Evolutionary conservation across 768 basidiomycete species (phyloP).

Genomic region (Boletus tylopilopsis): DNA sequence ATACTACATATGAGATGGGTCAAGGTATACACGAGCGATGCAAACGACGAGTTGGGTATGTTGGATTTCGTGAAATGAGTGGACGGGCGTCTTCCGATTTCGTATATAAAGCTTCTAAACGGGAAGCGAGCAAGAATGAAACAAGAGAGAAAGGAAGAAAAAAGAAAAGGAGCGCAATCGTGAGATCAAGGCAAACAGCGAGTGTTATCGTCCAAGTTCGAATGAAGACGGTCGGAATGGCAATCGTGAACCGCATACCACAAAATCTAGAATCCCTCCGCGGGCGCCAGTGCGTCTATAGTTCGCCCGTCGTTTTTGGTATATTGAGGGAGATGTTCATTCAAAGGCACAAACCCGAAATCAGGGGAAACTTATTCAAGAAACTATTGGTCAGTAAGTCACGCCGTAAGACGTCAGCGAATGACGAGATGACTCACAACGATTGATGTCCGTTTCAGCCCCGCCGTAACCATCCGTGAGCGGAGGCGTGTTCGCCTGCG

Average conservation of each 20-base stretch:
- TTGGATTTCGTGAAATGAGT: constrained; percentile 33
- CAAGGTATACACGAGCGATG: constrained; percentile 39
- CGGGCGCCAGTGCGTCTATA: constrained; percentile 33
- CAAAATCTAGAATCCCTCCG: constrained; percentile 29
- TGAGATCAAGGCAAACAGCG: constrained; percentile 27
- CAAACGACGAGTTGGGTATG: constrained; percentile 34
- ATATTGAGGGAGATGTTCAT: constrained; percentile 69
- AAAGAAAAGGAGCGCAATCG: constrained; percentile 33
- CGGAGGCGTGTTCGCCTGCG: constrained; percentile 80
- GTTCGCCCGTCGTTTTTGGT: constrained; percentile 52
- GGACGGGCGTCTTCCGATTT: constrained; percentile 34
- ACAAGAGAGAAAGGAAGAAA: neutral
- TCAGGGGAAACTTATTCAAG: constrained; percentile 66
- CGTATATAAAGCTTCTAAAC: constrained; percentile 28
- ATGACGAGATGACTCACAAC: constrained; percentile 59
- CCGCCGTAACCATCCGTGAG: constrained; percentile 57
- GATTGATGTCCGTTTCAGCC: constrained; percentile 72
- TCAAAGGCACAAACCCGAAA: constrained; percentile 82
- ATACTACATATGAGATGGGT: constrained; percentile 36
- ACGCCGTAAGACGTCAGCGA: constrained; percentile 33
- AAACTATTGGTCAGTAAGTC: constrained; percentile 46
- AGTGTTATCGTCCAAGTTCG: constrained; percentile 31
- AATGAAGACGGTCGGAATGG: constrained; percentile 30
- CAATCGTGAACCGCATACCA: constrained; percentile 26
- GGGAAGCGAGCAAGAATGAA: constrained; percentile 30